Evolutionary conservation across 1,284 basidiomycete genomes (phyloP), one percentile per base, ranked within the genome.

Genomic region (Polyporus tsugae): DNA sequence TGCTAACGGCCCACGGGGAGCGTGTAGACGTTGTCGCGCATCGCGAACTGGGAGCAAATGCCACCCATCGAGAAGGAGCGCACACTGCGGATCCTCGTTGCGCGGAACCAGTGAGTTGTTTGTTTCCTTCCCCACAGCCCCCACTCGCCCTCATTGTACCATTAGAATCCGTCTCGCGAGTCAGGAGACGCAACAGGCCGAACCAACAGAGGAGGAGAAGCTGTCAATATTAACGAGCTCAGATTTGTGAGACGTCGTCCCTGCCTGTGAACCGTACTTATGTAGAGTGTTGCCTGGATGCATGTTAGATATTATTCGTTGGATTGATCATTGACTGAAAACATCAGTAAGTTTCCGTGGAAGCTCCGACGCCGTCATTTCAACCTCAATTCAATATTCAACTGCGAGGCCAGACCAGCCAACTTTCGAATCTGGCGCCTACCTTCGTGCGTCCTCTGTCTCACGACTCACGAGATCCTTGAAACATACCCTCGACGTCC

Each of bases 41-140:
- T 89, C 63, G 82, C 83, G 17, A 88, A 88, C 69, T 89, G 87
- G 88, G 74, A 79, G 46, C 78, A 81, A 44, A 82, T 89, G 85
- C 84, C 86, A 1, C 79, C 82, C 4, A 70, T 78, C 29, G 86
- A 89, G 78, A 82, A 80, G 71, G 80, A 85, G 70, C 78, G 83
- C 46, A 86, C 84, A 0, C 68, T 85, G 52, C 78, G 84, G 41
- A 83, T 89, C 2, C 76, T 89, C 5, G 79, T 79, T 1, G 81
- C 80, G 22, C 82, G 88, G 62, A 89, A 89, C 72, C 81, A 83
- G 88, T 85, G 64, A 72, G 82, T 79, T 5, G 1, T 17, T 19
- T 29, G 1, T 17, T 19, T 29, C 9, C 7, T 29, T n/a, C 2
- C 38, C 9, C n/a, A 35, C 11, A 2, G 6, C 17, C n/a, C 7